phyloP scores from a whole-genome alignment of 108 stramenopile species.

The Stephanodiscus triporus region DNA sequence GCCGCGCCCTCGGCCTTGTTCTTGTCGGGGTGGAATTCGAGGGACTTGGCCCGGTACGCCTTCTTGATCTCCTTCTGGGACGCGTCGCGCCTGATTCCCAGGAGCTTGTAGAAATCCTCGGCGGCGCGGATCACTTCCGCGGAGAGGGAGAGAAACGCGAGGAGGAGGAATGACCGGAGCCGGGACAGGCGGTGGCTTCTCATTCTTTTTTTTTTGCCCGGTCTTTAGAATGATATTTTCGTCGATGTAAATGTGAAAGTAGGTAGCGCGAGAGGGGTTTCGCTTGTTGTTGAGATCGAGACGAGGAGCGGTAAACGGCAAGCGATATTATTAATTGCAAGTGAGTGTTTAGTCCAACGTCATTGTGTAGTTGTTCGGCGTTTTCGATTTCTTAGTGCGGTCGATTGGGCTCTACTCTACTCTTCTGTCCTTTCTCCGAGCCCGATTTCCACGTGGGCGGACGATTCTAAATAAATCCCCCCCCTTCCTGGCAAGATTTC shows the following conservation, averaged over 20 bases:
- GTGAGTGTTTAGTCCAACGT: background rate
- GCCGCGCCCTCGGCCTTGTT: conserved; percentile 90
- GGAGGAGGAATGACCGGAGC: background rate
- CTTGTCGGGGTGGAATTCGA: conserved; percentile 97
- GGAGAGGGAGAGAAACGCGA: conserved; percentile 17
- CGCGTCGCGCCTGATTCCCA: conserved; percentile 71
- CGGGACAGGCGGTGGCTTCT: background rate
- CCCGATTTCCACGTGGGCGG: background rate
- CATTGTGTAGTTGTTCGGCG: too few relatives aligned
- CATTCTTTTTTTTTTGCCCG: background rate
- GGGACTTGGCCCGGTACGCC: conserved; percentile 92
- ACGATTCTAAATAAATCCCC: too few relatives aligned
- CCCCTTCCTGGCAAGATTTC: too few relatives aligned
- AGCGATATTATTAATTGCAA: background rate
- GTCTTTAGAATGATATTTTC: background rate
- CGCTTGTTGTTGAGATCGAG: background rate
- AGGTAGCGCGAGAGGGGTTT: background rate
- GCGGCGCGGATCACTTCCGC: conserved; percentile 31
- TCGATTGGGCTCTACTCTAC: too few relatives aligned
- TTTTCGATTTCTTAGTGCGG: too few relatives aligned
- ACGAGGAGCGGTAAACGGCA: background rate
- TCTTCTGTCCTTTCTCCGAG: too few relatives aligned
- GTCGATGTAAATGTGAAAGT: background rate
- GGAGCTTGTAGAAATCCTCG: conserved; percentile 79
- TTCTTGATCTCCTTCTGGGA: conserved; percentile 91